Evolutionary conservation across 2,329 filamentous ascomycete species (phyloP), one percentile per base, ranked within the genome.

Genomic region (Fusarium sp.): DNA sequence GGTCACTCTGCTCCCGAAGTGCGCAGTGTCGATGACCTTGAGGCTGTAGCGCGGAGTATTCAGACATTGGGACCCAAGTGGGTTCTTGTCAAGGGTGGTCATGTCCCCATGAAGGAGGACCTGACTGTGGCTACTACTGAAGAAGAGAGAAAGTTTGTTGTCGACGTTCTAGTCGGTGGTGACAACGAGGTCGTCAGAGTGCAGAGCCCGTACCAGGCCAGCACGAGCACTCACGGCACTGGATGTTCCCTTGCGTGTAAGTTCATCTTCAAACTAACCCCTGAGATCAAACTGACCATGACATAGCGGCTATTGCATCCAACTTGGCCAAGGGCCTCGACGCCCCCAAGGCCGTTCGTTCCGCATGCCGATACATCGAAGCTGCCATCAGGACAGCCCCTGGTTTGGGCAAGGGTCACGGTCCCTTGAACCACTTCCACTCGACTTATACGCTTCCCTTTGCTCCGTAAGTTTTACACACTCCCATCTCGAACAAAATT

Each of bases 201-300:
- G 58, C 88, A 95, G 81, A 93, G 91, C 43, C 86, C 88, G 6
- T 98, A 93, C 80, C 87, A 94, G 72, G 84, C 87, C 11, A 95
- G 93, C 10, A 92, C 87, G 69, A 96, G 96, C 80, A 98, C 96
- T 0, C 97, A 99, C 79, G 97, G 97, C 1, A 98, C 97, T 0
- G 97, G 97, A 5, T 99, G 97, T 80, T 97, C 95, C 11, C 88
- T 98, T 69, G 97, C 97, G 45, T 98, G 92, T 94, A 82, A 85
- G 91, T 86, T 33, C 33, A 39, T 18, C 37, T 31, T 10, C 29
- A 16, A 14, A 16, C 56, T 61, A 14, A 6, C 11, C 9, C 8
- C 2, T 22, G 27, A 11, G 27, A 9, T 13, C 5, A 22, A 35
- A 5, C 50, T 71, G 27, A 64, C 68, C 33, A 67, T 5, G 9